phyloP scores from a whole-genome alignment of 192 early-diverging fungal species.

The Jimgerdemannia flammicorona region DNA sequence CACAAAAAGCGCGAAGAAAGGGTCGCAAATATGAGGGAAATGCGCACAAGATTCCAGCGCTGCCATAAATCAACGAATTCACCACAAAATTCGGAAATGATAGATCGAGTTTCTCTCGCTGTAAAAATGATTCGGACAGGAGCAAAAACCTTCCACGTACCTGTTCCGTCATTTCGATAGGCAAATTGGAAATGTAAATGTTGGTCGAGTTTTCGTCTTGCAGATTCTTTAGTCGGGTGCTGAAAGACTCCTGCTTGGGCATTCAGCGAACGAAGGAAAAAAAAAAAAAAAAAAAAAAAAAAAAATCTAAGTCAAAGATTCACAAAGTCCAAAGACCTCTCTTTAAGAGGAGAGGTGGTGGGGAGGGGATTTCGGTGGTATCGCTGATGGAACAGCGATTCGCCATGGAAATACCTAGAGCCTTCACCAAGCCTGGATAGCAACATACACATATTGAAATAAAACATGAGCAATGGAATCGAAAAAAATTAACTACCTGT shows the following conservation, averaged over 20 bases:
- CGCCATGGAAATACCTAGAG: too few species aligned
- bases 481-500: slow-evolving; percentile 27
- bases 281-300: neutral
- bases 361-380: too few species aligned
- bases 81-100: too few species aligned
- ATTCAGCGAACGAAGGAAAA: neutral
- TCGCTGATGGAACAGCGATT: too few species aligned
- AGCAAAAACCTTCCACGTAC: slow-evolving; percentile 19
- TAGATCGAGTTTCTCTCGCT: too few species aligned
- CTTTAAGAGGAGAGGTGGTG: neutral
- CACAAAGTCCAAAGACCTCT: neutral
- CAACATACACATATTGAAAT: too few species aligned
- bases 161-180: slow-evolving; percentile 69
- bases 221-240: slow-evolving; percentile 62
- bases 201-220: slow-evolving; percentile 75
- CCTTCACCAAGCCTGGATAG: too few species aligned
- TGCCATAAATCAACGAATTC: too few species aligned
- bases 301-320: neutral
- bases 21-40: neutral
- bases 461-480: neutral
- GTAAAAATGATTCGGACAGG: neutral
- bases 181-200: slow-evolving; percentile 83
- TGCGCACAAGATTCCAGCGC: too few species aligned
- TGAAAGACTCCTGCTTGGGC: slow-evolving; percentile 57
- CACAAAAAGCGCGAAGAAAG: slow-evolving; percentile 6